Base-by-base conservation (phyloP, 2,329 filamentous ascomycete species). In the Cladosporium sp. region DNA sequence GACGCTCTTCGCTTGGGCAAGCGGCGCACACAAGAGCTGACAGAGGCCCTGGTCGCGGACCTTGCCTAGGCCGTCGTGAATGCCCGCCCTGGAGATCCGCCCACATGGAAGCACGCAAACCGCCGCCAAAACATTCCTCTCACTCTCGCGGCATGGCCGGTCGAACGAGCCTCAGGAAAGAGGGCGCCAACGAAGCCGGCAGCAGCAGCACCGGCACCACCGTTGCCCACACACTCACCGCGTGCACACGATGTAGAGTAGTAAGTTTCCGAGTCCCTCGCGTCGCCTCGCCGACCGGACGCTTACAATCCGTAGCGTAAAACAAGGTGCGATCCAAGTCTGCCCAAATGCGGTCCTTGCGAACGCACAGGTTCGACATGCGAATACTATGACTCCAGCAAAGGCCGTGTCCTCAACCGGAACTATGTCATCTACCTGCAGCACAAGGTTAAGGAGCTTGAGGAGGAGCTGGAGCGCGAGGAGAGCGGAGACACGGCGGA, bases 391-490 rank as follows among this genome's bases (percentile, higher is more conserved):
- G 94, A 99, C 75, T 91, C 92, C 30, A 82, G 88, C 54, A 94
- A 92, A 73, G 88, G 89, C 63, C 86, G 85, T 68, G 92, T 89
- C 70, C 91, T 97, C 67, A 90, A 91, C 63, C 87, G 94, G 63
- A 89, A 88, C 69, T 97, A 97, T 77, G 94, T 99, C 61, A 88
- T 97, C 61, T 89, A 88, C 67, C 84, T 99, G 22, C 92, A 96
- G 73, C 89, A 95, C 65, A 90, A 86, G 70, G 92, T 96, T 42
- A 87, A 88, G 60, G 83, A 85, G 51, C 82, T 97, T 55, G 90
- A 97, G 75, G 85, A 84, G 62, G 89, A 96, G 76, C 82, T 97
- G 42, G 85, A 84, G 55, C 84, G 88, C 64, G 87, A 89, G 65
- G 91, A 92, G 60, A 86, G 89, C 64, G 89, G 92, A 55, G 89